Conservation (phyloP, 345 rosid genomes). For the Triadica sebifera region DNA sequence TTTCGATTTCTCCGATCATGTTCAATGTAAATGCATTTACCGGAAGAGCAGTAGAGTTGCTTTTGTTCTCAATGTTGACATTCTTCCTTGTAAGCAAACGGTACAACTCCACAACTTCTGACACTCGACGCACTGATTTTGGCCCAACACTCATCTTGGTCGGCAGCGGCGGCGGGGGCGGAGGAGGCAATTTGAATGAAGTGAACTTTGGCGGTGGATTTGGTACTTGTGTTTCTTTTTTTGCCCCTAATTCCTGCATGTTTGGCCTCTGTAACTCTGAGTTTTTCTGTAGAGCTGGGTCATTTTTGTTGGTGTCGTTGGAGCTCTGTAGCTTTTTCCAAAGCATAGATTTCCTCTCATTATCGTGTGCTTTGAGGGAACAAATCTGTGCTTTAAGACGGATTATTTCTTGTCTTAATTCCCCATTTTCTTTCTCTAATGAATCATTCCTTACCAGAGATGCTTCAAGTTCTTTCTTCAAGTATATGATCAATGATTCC, state of each 20-base stretch:
- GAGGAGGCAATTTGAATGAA: slow-evolving; percentile 27
- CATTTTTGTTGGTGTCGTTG: slow-evolving; percentile 36
- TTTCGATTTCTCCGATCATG: slow-evolving; percentile 98
- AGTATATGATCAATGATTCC: slow-evolving; percentile 47
- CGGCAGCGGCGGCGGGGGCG: slow-evolving; percentile 81
- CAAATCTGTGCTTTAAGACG: slow-evolving; percentile 67
- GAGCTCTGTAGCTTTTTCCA: slow-evolving; percentile 89
- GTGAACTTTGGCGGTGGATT: slow-evolving; percentile 39
- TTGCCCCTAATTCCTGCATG: slow-evolving; percentile 24
- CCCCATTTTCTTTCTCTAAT: slow-evolving; percentile 75
- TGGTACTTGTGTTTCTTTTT: slow-evolving; percentile 32
- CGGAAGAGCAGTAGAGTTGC: slow-evolving; percentile 38
- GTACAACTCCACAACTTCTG: slow-evolving; percentile 78
- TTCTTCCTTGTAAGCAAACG: slow-evolving; percentile 75
- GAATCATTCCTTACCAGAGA: slow-evolving; percentile 46
- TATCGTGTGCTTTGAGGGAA: slow-evolving; percentile 76
- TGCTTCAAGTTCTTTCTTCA: slow-evolving; percentile 67
- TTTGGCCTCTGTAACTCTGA: slow-evolving; percentile 29
- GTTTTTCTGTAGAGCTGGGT: slow-evolving; percentile 41
- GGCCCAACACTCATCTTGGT: slow-evolving; percentile 45
- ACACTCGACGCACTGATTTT: slow-evolving; percentile 69
- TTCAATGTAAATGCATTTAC: slow-evolving; percentile 43
- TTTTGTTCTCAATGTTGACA: slow-evolving; percentile 44
- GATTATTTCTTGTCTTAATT: slow-evolving; percentile 59
- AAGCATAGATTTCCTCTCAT: slow-evolving; percentile 75